Conservation (phyloP, 1,139 yeast genomes). For the Suhomyces atakaporum region DNA sequence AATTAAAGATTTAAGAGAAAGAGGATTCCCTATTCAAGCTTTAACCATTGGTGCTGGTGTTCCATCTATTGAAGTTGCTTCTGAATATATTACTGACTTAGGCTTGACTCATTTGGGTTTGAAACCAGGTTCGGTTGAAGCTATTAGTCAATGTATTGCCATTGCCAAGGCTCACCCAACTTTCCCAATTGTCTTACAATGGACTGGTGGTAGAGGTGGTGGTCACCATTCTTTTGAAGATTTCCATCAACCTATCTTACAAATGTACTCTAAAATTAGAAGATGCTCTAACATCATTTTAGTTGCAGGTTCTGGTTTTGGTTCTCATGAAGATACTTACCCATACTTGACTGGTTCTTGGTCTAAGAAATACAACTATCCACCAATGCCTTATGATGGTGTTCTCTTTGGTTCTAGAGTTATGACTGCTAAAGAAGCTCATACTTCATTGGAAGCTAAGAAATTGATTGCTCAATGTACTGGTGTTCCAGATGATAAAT, state of each 20-base stretch:
- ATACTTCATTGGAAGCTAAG: conserved; percentile 92
- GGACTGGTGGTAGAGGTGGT: conserved; percentile 99
- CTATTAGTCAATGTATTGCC: conserved; percentile 79
- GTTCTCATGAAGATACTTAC: conserved; percentile 93
- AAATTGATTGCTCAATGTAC: conserved; percentile 85
- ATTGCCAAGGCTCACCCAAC: conserved; percentile 95
- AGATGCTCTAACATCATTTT: conserved; percentile 84
- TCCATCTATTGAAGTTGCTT: conserved; percentile 95
- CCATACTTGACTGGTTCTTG: conserved; percentile 97
- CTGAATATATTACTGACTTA: conserved; percentile 89
- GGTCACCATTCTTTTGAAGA: conserved; percentile 99
- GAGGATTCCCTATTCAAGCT: conserved; percentile 95
- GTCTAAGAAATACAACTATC: conserved; percentile 82
- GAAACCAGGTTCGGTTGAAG: conserved; percentile 97
- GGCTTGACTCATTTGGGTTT: conserved; percentile 93
- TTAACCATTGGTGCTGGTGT: conserved; percentile 99
- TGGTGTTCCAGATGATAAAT: conserved; percentile 83
- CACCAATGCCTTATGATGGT: conserved; percentile 99
- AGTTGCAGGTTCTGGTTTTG: conserved; percentile 98
- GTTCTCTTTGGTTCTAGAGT: conserved; percentile 93
- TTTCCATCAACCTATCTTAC: conserved; percentile 95
- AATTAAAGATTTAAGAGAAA: conserved; percentile 82
- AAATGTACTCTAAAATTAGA: conserved; percentile 94
- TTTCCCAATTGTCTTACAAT: conserved; percentile 95
- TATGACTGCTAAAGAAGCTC: conserved; percentile 96